Conservation (phyloP, 129 eudicot species). For the Deinandra increscens region DNA sequence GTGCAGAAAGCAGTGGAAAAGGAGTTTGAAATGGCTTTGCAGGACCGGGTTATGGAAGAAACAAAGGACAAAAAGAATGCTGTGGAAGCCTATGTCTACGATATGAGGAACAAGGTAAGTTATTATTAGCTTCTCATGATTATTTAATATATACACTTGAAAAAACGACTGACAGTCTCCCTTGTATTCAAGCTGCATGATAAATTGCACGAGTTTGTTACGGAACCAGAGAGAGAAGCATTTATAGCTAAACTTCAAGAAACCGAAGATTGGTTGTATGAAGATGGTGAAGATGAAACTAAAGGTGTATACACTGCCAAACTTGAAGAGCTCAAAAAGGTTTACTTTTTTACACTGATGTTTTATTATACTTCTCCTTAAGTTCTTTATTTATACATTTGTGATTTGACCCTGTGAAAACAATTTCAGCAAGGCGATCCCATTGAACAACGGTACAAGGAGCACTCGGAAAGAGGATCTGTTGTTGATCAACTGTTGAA, state of each 20-base stretch:
- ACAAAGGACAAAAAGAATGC: slow-evolving; percentile 95
- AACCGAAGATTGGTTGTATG: slow-evolving; percentile 97
- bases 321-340: slow-evolving; percentile 95
- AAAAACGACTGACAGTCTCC: not conserved
- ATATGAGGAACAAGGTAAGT: slow-evolving; percentile 88
- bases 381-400: not conserved
- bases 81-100: slow-evolving; percentile 92
- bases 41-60: slow-evolving; percentile 95
- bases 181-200: slow-evolving; percentile 60
- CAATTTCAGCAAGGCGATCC: slow-evolving; percentile 78
- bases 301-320: slow-evolving; percentile 86
- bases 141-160: not conserved
- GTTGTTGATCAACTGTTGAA: slow-evolving; percentile 50
- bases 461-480: slow-evolving; percentile 62
- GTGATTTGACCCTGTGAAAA: not conserved
- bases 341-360: not conserved
- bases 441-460: slow-evolving; percentile 80
- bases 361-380: not conserved
- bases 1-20: slow-evolving; percentile 85
- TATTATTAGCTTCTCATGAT: not conserved
- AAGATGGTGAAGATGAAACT: slow-evolving; percentile 99
- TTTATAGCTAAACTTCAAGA: slow-evolving; percentile 70
- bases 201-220: slow-evolving; percentile 67
- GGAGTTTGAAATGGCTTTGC: slow-evolving; percentile 98
- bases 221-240: slow-evolving; percentile 68